These are phyloP conservation scores for Artemisia argyi DNA, from an alignment of 129 eudicot genomes.

Conservation along the genomic window DNA sequence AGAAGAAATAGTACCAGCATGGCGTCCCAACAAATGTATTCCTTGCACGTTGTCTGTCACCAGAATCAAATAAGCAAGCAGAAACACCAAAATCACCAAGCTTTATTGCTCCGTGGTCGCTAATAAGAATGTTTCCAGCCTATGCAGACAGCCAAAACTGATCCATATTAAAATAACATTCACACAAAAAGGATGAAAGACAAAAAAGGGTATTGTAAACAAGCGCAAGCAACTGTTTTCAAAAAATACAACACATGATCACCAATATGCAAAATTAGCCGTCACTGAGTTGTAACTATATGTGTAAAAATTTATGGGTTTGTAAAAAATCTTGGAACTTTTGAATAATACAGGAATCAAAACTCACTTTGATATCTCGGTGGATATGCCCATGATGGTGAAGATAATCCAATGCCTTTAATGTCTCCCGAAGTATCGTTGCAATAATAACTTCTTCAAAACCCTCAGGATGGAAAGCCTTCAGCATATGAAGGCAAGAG, in stretches of 20 bases:
- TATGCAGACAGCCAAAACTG: conserved; percentile 14
- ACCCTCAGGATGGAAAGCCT: conserved; percentile 48
- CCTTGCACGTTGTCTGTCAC: conserved; percentile 52
- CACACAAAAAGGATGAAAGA: background rate
- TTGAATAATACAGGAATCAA: conserved; percentile 13
- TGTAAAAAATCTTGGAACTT: background rate
- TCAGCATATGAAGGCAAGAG: conserved; percentile 57
- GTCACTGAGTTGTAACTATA: background rate
- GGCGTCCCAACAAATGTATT: conserved; percentile 60
- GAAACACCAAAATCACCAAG: conserved; percentile 49
- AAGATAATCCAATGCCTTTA: conserved; percentile 65
- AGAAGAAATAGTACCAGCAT: conserved; percentile 30
- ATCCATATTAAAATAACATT: conserved; percentile 10
- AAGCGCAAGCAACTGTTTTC: background rate
- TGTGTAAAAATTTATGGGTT: background rate
- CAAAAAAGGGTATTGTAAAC: background rate
- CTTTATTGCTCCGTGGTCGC: conserved; percentile 40
- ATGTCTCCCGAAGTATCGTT: conserved; percentile 55
- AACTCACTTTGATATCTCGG: conserved; percentile 52
- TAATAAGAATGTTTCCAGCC: conserved; percentile 42
- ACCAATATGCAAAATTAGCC: no score
- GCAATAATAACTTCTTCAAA: conserved; percentile 62
- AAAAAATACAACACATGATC: background rate
- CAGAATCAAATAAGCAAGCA: conserved; percentile 53
- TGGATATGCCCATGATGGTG: conserved; percentile 68